Evolutionary conservation across 345 rosid species (phyloP).

Genomic region (Streptanthus diversifolius): DNA sequence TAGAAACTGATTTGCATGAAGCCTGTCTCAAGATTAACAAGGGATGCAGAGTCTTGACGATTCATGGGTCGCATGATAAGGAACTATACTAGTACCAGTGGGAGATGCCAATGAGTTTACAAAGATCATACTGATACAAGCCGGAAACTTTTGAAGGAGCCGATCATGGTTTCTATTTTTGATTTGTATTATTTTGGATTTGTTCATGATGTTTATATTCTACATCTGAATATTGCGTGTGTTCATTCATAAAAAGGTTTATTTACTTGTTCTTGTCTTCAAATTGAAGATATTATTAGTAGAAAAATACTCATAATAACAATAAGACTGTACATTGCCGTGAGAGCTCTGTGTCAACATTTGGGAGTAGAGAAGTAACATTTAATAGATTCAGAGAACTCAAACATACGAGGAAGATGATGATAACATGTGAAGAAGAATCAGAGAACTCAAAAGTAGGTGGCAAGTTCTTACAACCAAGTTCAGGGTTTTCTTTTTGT

Average conservation of each 20-base stretch:
- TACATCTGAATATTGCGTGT: background rate
- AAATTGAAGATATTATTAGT: background rate
- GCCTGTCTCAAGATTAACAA: slow-evolving; percentile 47
- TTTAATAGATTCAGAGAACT: slow-evolving; percentile 12
- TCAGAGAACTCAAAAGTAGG: slow-evolving; percentile 21
- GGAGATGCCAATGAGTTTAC: slow-evolving; percentile 63
- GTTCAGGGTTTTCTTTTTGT: slow-evolving; percentile 4
- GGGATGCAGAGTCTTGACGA: slow-evolving; percentile 51
- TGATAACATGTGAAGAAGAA: slow-evolving; percentile 10
- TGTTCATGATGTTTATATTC: background rate
- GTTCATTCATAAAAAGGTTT: background rate
- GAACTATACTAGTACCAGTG: slow-evolving; percentile 33
- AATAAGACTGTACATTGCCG: slow-evolving; percentile 21
- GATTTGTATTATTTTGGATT: background rate
- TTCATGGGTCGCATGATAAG: slow-evolving; percentile 61
- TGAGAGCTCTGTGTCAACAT: slow-evolving; percentile 3
- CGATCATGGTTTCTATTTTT: slow-evolving; percentile 42
- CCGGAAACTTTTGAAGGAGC: slow-evolving; percentile 54
- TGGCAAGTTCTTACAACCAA: slow-evolving; percentile 24
- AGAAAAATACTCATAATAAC: background rate
- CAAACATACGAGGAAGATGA: slow-evolving; percentile 12
- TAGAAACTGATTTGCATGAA: slow-evolving; percentile 53
- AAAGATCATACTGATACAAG: slow-evolving; percentile 58
- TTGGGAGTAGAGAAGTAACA: background rate
- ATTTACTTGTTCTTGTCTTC: background rate